Evolutionary conservation across 306 rosid species (phyloP), one percentile per base, ranked within the genome.

Genomic region (Gynostemma pentaphyllum): DNA sequence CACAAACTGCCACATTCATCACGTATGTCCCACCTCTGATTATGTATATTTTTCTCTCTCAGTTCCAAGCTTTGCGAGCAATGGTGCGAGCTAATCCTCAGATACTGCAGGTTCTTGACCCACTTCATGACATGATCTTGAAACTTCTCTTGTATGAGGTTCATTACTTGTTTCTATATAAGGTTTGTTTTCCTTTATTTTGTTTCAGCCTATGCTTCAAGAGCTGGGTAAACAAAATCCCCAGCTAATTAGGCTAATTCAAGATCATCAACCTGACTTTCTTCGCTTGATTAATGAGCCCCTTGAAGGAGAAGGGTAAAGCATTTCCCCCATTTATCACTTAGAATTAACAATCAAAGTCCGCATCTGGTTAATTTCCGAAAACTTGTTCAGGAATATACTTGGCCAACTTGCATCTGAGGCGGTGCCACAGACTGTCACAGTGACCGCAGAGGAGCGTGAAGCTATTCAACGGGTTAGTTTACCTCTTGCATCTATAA

Each of bases 31-130:
- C 15, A 18, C 45, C 23, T 48, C 0, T 69, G 48, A 62, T 45
- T 34, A 70, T 16, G n/a, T 37, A 49, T 61, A 45, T 27, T 13
- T 73, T 53, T 49, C 29, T 52, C 4, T 70, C 67, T 67, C 82
- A 92, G 94, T 88, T 92, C 72, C 94, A 88, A 70, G 89, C 92
- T 11, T 69, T 92, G 79, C 86, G 98, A 67, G 75, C 90, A 34
- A 84, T 92, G 95, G 98, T 92, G 72, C 98, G 87, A 71, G 88
- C 95, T 30, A 92, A 92, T 75, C 96, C 98, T 63, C 96, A 92
- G 80, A 88, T 92, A 72, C 72, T 92, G 76, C 98, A 92, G 98
- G 98, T 92, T 51, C 66, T 37, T 46, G 66, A 72, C 39, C 54
- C 40, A 36, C 40, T 12, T 41, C 68, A 45, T 24, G 1, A 45